Evolutionary conservation across 805 yeast genomes (phyloP), one percentile per base, ranked within the genome.

Genomic region (Alloascoidea africana): DNA sequence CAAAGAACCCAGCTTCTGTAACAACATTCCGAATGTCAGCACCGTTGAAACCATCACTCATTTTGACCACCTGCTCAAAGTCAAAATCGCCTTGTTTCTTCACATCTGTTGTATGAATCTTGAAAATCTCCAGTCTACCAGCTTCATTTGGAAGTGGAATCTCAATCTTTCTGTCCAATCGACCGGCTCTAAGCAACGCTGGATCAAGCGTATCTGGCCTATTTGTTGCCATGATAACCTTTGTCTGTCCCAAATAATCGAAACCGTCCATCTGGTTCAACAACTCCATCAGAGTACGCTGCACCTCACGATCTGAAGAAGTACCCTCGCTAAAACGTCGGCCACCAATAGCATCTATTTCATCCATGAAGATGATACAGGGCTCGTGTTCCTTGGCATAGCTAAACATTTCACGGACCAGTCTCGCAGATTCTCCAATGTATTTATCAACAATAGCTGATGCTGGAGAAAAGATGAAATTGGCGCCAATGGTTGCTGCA

Each of bases 11-110:
- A 17, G 96, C 96, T 63, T 89, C 98, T n/a, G 98, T 89, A 23
- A 87, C 71, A 42, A 91, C 95, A 56, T 89, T 89, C 59, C 98
- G 76, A 49, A 89, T 79, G 68, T 89, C 98, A 4, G 97, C 97
- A 65, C 98, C 98, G 60, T 89, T 89, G 63, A 91, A 91, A 2
- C 97, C 97, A 61, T 89, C 98, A 58, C 94, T 81, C 97, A 91
- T 91, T 64, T 91, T 91, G 32, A 89, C 97, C 27, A 85, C 81
- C 13, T 96, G 94, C 62, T 91, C 97, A 51, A 84, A 86, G 63
- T 91, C 98, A 58, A 91, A 82, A 48, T 91, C 97, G 45, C 98
- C 98, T 45, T 76, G 80, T 55, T 89, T 89, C 42, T 80, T 70
- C 33, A 89, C 91, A 41, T 77, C 73, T 14, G 84, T 58, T 1